phyloP scores from a whole-genome alignment of 2,329 filamentous ascomycete genomes.

The Ceratocystiopsis sp. region DNA sequence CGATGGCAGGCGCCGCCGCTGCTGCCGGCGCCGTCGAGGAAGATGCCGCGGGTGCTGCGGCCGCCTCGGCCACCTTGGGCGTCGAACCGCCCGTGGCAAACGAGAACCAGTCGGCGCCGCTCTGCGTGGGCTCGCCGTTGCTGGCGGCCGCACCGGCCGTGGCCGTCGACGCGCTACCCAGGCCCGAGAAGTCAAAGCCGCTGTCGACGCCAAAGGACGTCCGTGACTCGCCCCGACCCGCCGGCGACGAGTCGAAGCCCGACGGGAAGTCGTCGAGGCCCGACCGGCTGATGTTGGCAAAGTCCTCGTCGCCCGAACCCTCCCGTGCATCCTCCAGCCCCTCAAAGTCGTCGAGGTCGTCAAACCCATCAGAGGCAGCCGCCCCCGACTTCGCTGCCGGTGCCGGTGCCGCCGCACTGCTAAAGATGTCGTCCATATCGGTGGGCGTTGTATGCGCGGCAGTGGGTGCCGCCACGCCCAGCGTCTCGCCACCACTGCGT shows the following conservation, averaged over 20 bases:
- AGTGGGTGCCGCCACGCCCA: too few species aligned
- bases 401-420: not conserved
- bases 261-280: conserved; percentile 65
- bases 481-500: too few species aligned
- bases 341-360: conserved; percentile 65
- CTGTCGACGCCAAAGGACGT: conserved; percentile 32
- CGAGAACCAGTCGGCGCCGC: conserved; percentile 52
- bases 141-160: conserved; percentile 21
- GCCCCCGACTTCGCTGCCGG: conserved; percentile 11
- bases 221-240: conserved; percentile 30
- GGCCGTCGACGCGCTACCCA: conserved; percentile 20
- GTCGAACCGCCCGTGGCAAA: not conserved
- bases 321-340: conserved; percentile 74
- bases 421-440: not conserved
- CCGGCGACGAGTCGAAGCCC: conserved; percentile 57
- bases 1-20: conserved; percentile 23
- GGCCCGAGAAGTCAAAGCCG: conserved; percentile 39
- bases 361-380: conserved; percentile 40
- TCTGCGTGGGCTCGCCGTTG: too few species aligned
- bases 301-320: conserved; percentile 62
- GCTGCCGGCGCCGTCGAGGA: not conserved
- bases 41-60: conserved; percentile 8
- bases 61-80: conserved; percentile 10
- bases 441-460: too few species aligned
- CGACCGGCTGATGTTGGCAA: conserved; percentile 55